A percentile compares a stretch with the other conserved stretches of the same genome.
Evolutionary conservation across 2,329 filamentous ascomycete genomes (phyloP).

Genomic region (Penicillium sp.): DNA sequence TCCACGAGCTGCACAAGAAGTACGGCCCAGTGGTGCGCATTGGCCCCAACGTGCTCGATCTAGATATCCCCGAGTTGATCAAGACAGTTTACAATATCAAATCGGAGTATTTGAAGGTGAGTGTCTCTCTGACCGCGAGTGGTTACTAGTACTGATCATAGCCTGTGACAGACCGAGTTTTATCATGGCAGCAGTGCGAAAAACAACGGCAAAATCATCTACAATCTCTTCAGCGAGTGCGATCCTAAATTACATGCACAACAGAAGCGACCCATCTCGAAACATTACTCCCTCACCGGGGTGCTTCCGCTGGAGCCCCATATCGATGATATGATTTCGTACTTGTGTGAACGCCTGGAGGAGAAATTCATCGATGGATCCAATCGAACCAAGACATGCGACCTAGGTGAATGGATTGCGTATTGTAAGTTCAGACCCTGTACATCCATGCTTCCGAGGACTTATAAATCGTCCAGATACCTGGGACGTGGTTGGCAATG

Average conservation of each 20-base stretch:
- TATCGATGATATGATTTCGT: constrained; percentile 32
- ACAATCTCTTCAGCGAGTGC: constrained; percentile 42
- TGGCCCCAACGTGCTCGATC: constrained; percentile 42
- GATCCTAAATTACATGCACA: constrained; percentile 35
- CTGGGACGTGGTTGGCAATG: constrained; percentile 30
- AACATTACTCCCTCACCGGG: constrained; percentile 36
- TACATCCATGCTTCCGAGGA: background rate
- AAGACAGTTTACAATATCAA: constrained; percentile 40
- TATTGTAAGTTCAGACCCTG: constrained; percentile 35
- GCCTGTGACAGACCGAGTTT: constrained; percentile 36
- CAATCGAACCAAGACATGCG: constrained; percentile 29
- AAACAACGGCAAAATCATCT: constrained; percentile 38
- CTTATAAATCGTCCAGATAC: constrained; percentile 12
- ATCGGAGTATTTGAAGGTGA: constrained; percentile 26
- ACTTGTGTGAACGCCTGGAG: constrained; percentile 37
- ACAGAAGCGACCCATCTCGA: constrained; percentile 41
- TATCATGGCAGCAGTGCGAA: constrained; percentile 40
- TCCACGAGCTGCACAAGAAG: constrained; percentile 38
- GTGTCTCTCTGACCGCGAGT: background rate
- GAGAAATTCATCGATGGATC: constrained; percentile 31
- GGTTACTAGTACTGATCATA: background rate
- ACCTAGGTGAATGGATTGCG: constrained; percentile 45
- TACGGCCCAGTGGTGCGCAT: constrained; percentile 46
- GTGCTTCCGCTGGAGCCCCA: constrained; percentile 27
- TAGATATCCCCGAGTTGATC: constrained; percentile 42